phyloP scores from a whole-genome alignment of 805 yeast species.

The Candida vaughaniae region DNA sequence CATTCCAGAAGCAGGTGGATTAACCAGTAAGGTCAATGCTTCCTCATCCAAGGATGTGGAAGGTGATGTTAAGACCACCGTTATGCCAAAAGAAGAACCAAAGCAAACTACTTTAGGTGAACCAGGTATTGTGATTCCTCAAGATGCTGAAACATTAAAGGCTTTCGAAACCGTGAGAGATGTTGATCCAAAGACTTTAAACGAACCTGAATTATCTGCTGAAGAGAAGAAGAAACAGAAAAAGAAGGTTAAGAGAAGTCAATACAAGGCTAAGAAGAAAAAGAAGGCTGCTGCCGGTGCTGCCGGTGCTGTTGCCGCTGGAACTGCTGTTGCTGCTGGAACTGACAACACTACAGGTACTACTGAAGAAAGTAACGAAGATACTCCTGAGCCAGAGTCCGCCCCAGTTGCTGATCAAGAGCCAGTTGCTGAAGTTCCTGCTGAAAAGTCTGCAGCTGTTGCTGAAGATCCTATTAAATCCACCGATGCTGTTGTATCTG shows the following conservation, averaged over 20 bases:
- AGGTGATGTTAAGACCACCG: slow-evolving; percentile 30
- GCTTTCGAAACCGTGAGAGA: slow-evolving; percentile 61
- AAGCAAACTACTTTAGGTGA: slow-evolving; percentile 53
- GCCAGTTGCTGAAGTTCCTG: slow-evolving; percentile 14
- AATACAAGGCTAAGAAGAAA: slow-evolving; percentile 43
- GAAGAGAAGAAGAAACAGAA: slow-evolving; percentile 41
- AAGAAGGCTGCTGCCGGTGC: slow-evolving; percentile 22
- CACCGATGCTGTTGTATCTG: background rate
- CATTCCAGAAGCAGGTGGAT: slow-evolving; percentile 36
- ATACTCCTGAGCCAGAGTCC: slow-evolving; percentile 23
- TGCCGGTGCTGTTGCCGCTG: slow-evolving; percentile 12
- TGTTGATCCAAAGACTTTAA: slow-evolving; percentile 50
- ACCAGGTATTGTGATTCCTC: slow-evolving; percentile 72
- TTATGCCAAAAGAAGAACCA: slow-evolving; percentile 33
- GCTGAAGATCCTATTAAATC: slow-evolving; percentile 11
- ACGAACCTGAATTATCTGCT: slow-evolving; percentile 28
- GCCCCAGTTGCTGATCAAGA: slow-evolving; percentile 2
- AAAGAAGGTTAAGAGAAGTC: slow-evolving; percentile 44
- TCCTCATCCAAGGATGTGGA: slow-evolving; percentile 38
- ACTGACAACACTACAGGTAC: slow-evolving; percentile 12
- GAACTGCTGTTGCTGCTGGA: slow-evolving; percentile 7
- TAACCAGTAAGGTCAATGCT: slow-evolving; percentile 25
- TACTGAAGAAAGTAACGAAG: slow-evolving; percentile 16
- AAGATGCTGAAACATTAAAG: slow-evolving; percentile 59
- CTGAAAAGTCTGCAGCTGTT: slow-evolving; percentile 12